Evolutionary conservation across 2,329 filamentous ascomycete genomes (phyloP).

Genomic region (Penicillium occitanis): DNA sequence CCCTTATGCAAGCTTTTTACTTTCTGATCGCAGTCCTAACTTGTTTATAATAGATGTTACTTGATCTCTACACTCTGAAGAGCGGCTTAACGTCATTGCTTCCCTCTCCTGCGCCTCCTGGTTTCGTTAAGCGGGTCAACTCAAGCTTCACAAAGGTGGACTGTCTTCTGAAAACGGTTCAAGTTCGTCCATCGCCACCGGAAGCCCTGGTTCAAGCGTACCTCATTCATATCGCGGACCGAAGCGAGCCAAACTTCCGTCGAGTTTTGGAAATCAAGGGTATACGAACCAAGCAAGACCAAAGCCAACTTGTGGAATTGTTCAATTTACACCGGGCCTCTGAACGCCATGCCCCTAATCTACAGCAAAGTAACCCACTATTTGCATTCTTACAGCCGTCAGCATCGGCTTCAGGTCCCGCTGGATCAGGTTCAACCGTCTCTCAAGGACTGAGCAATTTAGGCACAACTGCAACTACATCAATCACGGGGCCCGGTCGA

Average conservation of each 20-base stretch:
- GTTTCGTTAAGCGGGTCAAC: slow-evolving; percentile 84
- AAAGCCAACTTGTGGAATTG: slow-evolving; percentile 78
- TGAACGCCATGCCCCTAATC: slow-evolving; percentile 61
- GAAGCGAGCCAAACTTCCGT: slow-evolving; percentile 89
- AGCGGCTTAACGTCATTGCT: slow-evolving; percentile 50
- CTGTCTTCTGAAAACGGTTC: slow-evolving; percentile 89
- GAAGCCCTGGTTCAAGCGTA: slow-evolving; percentile 97
- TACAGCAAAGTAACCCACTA: slow-evolving; percentile 69
- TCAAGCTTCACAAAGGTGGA: slow-evolving; percentile 83
- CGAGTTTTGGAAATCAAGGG: slow-evolving; percentile 97
- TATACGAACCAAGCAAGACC: slow-evolving; percentile 74
- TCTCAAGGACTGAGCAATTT: slow-evolving; percentile 51
- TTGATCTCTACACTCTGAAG: slow-evolving; percentile 79
- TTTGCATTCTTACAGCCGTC: slow-evolving; percentile 51
- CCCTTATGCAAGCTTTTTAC: neutral
- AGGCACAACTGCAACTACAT: slow-evolving; percentile 43
- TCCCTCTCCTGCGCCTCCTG: slow-evolving; percentile 57
- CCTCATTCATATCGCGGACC: slow-evolving; percentile 92
- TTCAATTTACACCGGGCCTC: slow-evolving; percentile 81
- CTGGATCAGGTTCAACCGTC: slow-evolving; percentile 31
- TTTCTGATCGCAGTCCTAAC: slow-evolving; percentile 19
- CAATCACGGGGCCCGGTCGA: slow-evolving; percentile 50
- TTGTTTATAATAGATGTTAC: slow-evolving; percentile 68
- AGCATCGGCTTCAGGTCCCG: slow-evolving; percentile 24
- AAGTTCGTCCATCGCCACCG: slow-evolving; percentile 85